Conservation (phyloP, 768 basidiomycete genomes). For the Phanerodontia chrysosporium region DNA sequence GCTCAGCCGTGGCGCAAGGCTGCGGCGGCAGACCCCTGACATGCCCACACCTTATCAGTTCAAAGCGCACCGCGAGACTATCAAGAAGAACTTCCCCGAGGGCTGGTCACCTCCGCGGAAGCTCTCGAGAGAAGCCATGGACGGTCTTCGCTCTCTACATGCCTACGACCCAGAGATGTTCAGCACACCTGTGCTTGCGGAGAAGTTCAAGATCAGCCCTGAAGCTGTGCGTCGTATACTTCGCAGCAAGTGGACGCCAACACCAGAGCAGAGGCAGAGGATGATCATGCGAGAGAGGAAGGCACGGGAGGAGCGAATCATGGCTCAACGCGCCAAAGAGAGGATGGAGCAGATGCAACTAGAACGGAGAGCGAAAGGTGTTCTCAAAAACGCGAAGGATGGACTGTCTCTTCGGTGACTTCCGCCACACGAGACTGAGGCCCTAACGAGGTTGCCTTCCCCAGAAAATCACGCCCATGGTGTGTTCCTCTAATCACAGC, state of each 20-base stretch:
- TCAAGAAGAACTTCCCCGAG: slow-evolving; percentile 31
- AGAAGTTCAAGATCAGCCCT: slow-evolving; percentile 44
- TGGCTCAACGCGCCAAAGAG: slow-evolving; percentile 5
- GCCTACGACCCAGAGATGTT: slow-evolving; percentile 37
- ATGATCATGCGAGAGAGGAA: slow-evolving; percentile 27
- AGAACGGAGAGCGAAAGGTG: neutral
- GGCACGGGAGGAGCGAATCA: slow-evolving; percentile 6
- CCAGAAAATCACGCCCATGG: neutral
- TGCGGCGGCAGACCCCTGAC: slow-evolving; percentile 5
- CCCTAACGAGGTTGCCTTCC: neutral
- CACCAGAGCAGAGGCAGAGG: slow-evolving; percentile 26
- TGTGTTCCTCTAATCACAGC: no score
- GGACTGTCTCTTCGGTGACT: neutral
- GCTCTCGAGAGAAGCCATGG: slow-evolving; percentile 50
- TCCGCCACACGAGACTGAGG: neutral
- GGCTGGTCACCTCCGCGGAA: slow-evolving; percentile 52
- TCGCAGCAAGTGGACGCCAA: slow-evolving; percentile 39
- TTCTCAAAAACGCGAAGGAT: neutral
- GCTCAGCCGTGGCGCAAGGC: neutral
- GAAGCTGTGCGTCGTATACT: slow-evolving; percentile 52
- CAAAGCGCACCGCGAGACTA: slow-evolving; percentile 27
- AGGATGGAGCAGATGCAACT: slow-evolving; percentile 4
- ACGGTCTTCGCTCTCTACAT: slow-evolving; percentile 41
- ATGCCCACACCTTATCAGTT: slow-evolving; percentile 23
- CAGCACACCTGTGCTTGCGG: slow-evolving; percentile 37